Evolutionary conservation across 306 rosid species (phyloP).

Genomic region (Aeschynomene evenia): DNA sequence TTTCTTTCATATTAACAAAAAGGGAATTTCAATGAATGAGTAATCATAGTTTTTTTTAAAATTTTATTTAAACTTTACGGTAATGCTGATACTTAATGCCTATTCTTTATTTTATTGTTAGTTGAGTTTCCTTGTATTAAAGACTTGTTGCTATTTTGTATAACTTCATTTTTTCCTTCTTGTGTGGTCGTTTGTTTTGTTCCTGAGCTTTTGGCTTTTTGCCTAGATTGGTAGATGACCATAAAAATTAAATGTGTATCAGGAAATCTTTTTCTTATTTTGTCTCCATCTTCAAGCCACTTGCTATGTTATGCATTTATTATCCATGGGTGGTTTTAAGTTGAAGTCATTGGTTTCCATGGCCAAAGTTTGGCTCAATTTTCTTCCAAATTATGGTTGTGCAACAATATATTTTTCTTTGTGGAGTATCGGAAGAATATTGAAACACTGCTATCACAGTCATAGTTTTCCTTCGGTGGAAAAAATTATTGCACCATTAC

Average conservation of each 20-base stretch:
- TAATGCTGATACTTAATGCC: not conserved
- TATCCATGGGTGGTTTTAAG: not conserved
- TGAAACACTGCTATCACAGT: slow-evolving; percentile 1
- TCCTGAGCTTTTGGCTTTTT: not conserved
- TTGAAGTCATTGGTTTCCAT: slow-evolving; percentile 13
- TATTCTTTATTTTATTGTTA: not conserved
- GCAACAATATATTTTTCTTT: slow-evolving; percentile 15
- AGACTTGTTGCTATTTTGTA: slow-evolving; percentile 7
- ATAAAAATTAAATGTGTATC: not conserved
- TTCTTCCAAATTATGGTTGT: slow-evolving; percentile 18
- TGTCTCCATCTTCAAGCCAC: not conserved
- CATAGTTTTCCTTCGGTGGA: not conserved
- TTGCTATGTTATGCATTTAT: not conserved
- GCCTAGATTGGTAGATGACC: slow-evolving; percentile 10
- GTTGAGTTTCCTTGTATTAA: slow-evolving; percentile 11
- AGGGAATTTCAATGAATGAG: not conserved
- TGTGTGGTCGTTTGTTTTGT: not conserved
- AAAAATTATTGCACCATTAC: slow-evolving; percentile 7
- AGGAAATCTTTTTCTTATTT: not conserved
- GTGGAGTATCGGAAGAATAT: not conserved
- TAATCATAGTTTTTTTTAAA: not conserved
- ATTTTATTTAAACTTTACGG: not conserved
- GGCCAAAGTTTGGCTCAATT: slow-evolving; percentile 12
- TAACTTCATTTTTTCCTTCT: not conserved
- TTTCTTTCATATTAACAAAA: slow-evolving; percentile 1